These are phyloP conservation scores for Fusarium oligoseptatum DNA, from an alignment of 2,329 filamentous ascomycete genomes.

Conservation along the genomic window DNA sequence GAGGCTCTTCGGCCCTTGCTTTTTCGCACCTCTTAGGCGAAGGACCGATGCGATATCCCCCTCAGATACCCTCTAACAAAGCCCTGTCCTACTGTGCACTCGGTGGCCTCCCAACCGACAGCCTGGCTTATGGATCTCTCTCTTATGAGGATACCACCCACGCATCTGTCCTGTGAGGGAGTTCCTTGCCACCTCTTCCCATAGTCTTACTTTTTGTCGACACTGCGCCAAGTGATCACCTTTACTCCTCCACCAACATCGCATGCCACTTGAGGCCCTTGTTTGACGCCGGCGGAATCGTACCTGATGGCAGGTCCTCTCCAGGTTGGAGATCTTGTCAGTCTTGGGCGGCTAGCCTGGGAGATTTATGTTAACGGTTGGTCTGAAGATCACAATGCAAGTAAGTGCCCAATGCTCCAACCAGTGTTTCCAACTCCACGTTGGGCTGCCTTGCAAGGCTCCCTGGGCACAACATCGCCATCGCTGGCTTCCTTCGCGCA, in stretches of 20 bases:
- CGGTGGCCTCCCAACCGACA: slow-evolving; percentile 12
- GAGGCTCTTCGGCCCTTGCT: slow-evolving; percentile 31
- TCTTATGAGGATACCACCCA: slow-evolving; percentile 23
- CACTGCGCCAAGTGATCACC: slow-evolving; percentile 11
- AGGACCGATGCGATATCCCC: slow-evolving; percentile 10
- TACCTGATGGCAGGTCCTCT: slow-evolving; percentile 44
- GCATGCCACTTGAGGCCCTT: slow-evolving; percentile 7
- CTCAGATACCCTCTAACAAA: slow-evolving; percentile 4
- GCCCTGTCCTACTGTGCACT: slow-evolving; percentile 3
- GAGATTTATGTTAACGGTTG: slow-evolving; percentile 51
- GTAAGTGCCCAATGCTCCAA: slow-evolving; percentile 42
- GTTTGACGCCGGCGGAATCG: slow-evolving; percentile 7
- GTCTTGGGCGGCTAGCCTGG: slow-evolving; percentile 50
- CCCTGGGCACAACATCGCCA: slow-evolving; percentile 3
- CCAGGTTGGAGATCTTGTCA: slow-evolving; percentile 51
- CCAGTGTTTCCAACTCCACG: slow-evolving; percentile 1
- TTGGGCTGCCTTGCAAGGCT: slow-evolving; percentile 36
- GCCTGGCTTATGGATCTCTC: slow-evolving; percentile 3
- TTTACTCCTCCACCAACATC: background rate
- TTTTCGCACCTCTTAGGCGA: slow-evolving; percentile 4
- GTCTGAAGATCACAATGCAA: slow-evolving; percentile 50
- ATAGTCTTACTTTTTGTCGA: background rate
- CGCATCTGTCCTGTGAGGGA: slow-evolving; percentile 2
- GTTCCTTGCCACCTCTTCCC: slow-evolving; percentile 13
- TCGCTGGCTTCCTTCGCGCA: slow-evolving; percentile 1